phyloP scores from a whole-genome alignment of 2,329 filamentous ascomycete genomes.

The Ophiostoma ulmi region DNA sequence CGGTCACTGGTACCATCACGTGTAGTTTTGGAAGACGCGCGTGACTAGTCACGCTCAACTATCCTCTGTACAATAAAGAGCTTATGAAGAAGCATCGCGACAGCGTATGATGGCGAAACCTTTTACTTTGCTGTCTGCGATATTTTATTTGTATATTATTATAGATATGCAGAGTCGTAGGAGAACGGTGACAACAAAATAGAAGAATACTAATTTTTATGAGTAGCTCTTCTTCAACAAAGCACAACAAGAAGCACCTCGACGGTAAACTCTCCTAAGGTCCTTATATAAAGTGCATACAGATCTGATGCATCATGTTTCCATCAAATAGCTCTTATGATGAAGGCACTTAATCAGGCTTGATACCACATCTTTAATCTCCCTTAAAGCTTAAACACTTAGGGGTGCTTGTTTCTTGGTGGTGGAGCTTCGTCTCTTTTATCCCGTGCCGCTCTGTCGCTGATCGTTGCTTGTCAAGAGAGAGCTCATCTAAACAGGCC shows the following conservation, averaged over 20 bases:
- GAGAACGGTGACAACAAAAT: no score
- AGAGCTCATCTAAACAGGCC: background rate
- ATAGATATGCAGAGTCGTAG: no score
- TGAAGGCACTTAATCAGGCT: background rate
- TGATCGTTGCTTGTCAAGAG: background rate
- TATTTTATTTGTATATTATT: no score
- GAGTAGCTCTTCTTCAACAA: background rate
- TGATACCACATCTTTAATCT: background rate
- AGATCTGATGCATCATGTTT: background rate
- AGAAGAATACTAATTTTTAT: no score
- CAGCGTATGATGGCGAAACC: no score
- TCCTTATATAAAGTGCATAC: background rate
- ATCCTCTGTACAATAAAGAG: background rate
- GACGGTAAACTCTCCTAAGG: background rate
- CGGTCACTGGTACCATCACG: background rate
- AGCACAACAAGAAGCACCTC: background rate
- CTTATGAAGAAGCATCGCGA: background rate
- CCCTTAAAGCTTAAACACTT: background rate
- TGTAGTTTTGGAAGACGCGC: background rate
- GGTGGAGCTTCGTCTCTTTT: constrained; percentile 1
- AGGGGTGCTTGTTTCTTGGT: background rate
- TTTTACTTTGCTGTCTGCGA: background rate
- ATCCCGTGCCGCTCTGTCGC: background rate
- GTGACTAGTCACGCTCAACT: background rate
- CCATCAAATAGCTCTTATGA: background rate